Evolutionary conservation across 352 stramenopile genomes (phyloP), one percentile per base, ranked within the genome.

Genomic region (Phytophthora melonis): DNA sequence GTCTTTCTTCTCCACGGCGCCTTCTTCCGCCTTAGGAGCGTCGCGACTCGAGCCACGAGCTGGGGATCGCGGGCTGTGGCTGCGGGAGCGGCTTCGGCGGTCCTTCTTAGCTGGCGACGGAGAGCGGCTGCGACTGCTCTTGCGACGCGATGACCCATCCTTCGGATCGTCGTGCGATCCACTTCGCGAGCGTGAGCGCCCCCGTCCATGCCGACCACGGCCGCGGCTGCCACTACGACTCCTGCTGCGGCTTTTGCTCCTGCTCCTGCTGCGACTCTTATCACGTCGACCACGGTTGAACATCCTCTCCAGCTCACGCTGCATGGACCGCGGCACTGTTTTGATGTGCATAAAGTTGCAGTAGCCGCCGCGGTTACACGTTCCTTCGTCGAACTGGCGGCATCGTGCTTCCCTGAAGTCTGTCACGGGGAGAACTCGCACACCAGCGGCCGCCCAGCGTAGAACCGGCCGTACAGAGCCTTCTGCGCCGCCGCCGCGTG

Each of bases 321-420:
- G 80, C 77, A 98, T 93, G 18, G 88, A 83, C 1, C 86, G 80
- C 8, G 90, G 88, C 5, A 98, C 91, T 13, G 93, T 97, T 67
- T 97, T 93, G 64, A 99, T 97, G 81, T 99, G 98, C 97, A 99
- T 99, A 77, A 99, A 99, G 86, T 99, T 99, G 89, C 98, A 99
- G 78, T 99, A 99, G 16, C 96, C 97, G 21, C 98, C 98, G 21
- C 98, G 89, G 71, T 94, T 94, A 86, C 98, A 99, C 21, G 92
- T 97, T 68, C 96, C 95, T 86, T 99, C 97, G 72, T 99, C 98
- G 75, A 99, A 99, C 82, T 99, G 98, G 52, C 98, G 89, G 83
- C 98, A 99, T 34, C 97, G 80, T 6, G 98, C 98, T 79, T 99
- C 97, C 66, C 95, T 85, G 78, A 99, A 99, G 81, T 99, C 98